Evolutionary conservation across 306 rosid genomes (phyloP), one percentile per base, ranked within the genome.

Genomic region (Glycine tomentella): DNA sequence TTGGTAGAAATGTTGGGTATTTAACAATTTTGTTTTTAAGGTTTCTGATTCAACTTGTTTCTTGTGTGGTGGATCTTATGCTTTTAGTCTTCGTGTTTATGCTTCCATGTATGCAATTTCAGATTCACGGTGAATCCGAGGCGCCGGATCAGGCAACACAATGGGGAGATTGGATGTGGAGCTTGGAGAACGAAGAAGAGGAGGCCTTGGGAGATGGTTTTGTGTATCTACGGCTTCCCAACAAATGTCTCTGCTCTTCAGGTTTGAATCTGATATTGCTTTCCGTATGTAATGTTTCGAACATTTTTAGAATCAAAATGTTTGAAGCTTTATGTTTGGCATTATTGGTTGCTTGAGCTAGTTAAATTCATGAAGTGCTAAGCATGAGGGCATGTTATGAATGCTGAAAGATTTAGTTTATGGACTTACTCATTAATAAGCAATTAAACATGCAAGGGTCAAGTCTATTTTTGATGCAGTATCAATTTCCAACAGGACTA

Each of bases 181-280:
- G 99, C 99, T 45, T 90, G 81, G 83, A 88, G 97, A 44, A 93
- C 98, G 7, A 96, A 92, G 90, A 87, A 79, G 86, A 90, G 66
- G 75, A 76, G 99, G 17, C 98, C 99, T 15, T 96, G 99, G 98
- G 99, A 96, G 80, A 96, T 96, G 99, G 97, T 91, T 70, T 78
- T 93, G 69, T 96, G 99, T 85, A 86, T 96, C 78, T 89, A 93
- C 80, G 98, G 98, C 17, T 96, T 96, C 85, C 99, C 97, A 55
- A 90, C 98, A 9, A 89, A 92, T 36, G 91, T 93, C 52, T 81
- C 97, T 57, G 99, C 99, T 46, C 97, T 96, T n/a, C 98, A 96
- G 99, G 99, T 96, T 56, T 38, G 7, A 20, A 92, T 93, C 53
- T 62, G 3, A 38, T 57, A 2, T 17, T 52, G 31, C 15, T 45